These are phyloP conservation scores for Saccharomyces hybrid DNA, from an alignment of 1,139 yeast genomes.

Conservation along the genomic window DNA sequence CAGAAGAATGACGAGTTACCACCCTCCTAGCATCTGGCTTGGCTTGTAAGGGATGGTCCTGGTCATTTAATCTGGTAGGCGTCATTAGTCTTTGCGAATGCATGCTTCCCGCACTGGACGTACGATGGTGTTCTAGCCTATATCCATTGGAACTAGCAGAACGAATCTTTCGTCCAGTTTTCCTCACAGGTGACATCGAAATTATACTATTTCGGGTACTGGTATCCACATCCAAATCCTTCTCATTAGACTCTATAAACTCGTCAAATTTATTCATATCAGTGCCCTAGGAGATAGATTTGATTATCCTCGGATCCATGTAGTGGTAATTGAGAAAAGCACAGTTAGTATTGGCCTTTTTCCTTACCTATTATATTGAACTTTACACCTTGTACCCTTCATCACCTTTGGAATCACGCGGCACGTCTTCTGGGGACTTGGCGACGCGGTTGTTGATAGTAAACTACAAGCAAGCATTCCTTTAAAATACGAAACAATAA, in stretches of 20 bases:
- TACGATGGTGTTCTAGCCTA: not conserved
- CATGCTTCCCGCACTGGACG: not conserved
- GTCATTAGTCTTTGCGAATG: conserved; percentile 8
- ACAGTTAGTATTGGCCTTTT: not conserved
- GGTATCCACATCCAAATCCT: conserved; percentile 21
- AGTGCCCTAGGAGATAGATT: not conserved
- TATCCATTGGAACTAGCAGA: not conserved
- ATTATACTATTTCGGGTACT: conserved; percentile 14
- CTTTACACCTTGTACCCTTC: not conserved
- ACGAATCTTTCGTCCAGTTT: not conserved
- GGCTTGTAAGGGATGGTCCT: conserved; percentile 13
- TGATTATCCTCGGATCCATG: not conserved
- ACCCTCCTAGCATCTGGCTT: not conserved
- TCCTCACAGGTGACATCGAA: conserved; percentile 3
- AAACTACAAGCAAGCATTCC: not conserved
- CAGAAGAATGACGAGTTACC: not conserved
- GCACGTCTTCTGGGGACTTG: not conserved
- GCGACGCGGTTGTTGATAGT: conserved; percentile 1
- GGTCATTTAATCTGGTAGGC: conserved; percentile 8
- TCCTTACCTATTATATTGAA: not conserved
- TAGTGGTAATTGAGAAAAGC: not conserved
- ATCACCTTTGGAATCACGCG: conserved; percentile 1
- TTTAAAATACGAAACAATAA: not conserved
- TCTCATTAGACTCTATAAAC: conserved; percentile 24
- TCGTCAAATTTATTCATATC: conserved; percentile 23